Base-by-base conservation (phyloP, 2,329 filamentous ascomycete genomes). In the Fonsecaea erecta region DNA sequence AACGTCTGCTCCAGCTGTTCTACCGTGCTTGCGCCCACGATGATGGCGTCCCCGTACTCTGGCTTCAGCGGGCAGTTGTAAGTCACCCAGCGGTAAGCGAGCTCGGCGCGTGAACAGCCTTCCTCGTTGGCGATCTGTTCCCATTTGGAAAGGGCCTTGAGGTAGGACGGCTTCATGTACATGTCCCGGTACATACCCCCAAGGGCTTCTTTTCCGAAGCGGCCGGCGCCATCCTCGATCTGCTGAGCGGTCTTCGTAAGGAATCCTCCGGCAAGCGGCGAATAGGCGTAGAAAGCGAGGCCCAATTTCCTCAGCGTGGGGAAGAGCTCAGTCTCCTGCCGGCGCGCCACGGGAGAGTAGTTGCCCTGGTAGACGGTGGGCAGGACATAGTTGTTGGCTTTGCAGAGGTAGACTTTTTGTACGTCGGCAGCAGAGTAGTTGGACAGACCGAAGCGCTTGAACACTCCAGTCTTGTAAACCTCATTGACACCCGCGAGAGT, bases 331-430 rank as follows among this genome's bases (percentile, higher is more conserved):
- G 70, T 72, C 60, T 81, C 79, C 58, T 73, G 71, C 14, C 52
- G 61, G 5, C 79, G 78, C 7, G 74, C 73, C 7, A 79, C 65
- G 3, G 77, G 63, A 61, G 74, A 79, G 66, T 80, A 81, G 12
- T 75, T 73, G 32, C 78, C 78, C 52, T 81, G 78, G 56, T 80
- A 81, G 60, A 74, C 76, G 5, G 66, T 72, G 0, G 78, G 79
- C 56, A 79, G 78, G n/a, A 70, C 63, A 40, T 68, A 78, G 37
- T 70, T 71, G 2, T 77, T 72, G 48, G 72, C 52, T 21, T 77
- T 76, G 67, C 75, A 77, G 16, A 78, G 66, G 3, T 79, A 64
- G 28, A 75, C 75, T 18, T 74, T 63, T 56, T 75, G 65, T 0
- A 80, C 71, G 18, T 74, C 69, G 3, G 71, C 63, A 0, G 73